Percentiles rank a stretch among this genome's conserved stretches.
phyloP scores from a whole-genome alignment of 176 grass and related monocot species.

The Carex cristatella region DNA sequence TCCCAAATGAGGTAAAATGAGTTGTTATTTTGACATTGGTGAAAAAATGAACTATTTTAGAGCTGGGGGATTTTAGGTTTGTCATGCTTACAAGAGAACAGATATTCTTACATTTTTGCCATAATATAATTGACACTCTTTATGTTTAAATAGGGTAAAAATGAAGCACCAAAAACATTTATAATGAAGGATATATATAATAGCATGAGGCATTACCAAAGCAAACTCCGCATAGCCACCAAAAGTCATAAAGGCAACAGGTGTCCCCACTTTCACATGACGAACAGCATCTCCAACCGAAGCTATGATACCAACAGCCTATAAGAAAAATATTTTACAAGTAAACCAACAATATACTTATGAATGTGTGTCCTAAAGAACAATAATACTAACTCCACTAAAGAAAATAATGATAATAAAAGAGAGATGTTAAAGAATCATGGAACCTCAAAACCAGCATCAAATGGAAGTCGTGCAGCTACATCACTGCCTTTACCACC shows the following conservation, averaged over 20 bases:
- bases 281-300: constrained; percentile 72
- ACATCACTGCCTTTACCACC: constrained; percentile 53
- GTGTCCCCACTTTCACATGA: constrained; percentile 81
- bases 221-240: constrained; percentile 88
- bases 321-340: constrained; percentile 17
- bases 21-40: neutral
- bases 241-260: constrained; percentile 95
- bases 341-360: neutral
- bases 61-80: neutral
- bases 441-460: constrained; percentile 93
- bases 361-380: neutral
- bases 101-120: neutral
- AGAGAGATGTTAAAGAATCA: constrained; percentile 2
- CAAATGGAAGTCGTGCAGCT: constrained; percentile 77
- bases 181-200: constrained; percentile 20
- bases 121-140: neutral
- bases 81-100: neutral
- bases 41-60: neutral
- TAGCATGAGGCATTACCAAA: constrained; percentile 36
- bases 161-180: constrained; percentile 1
- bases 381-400: neutral
- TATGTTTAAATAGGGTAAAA: neutral
- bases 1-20: neutral
- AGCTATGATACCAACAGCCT: constrained; percentile 91
- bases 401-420: neutral